Evolutionary conservation across 2,329 filamentous ascomycete genomes (phyloP).

Genomic region (Talaromyces sp.): DNA sequence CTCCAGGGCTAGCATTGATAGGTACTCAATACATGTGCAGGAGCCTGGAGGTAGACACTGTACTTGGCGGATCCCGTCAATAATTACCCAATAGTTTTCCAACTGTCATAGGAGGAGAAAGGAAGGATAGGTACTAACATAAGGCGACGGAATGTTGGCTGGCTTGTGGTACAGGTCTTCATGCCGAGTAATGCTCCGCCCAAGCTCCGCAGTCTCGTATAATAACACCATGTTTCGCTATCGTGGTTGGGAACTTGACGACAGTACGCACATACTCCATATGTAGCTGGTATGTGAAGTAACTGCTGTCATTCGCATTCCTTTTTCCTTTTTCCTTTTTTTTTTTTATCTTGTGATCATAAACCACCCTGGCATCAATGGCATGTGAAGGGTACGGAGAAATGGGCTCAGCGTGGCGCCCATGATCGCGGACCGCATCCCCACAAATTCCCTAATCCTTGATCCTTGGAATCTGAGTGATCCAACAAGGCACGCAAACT

Average conservation of each 20-base stretch:
- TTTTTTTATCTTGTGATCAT: not conserved
- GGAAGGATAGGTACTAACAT: not conserved
- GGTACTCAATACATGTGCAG: not conserved
- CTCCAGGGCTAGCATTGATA: not conserved
- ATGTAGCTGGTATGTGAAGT: not conserved
- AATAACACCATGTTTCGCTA: not conserved
- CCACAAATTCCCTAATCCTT: slow-evolving; percentile 9
- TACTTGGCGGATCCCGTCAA: slow-evolving; percentile 12
- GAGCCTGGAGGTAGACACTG: no score
- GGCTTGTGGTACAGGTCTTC: not conserved
- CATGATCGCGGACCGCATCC: slow-evolving; percentile 6
- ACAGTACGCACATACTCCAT: not conserved
- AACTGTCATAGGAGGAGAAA: slow-evolving; percentile 7
- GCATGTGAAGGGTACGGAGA: not conserved
- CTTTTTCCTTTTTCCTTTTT: not conserved
- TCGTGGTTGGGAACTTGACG: not conserved
- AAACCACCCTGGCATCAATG: not conserved
- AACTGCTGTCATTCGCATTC: slow-evolving; percentile 4
- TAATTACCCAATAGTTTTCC: slow-evolving; percentile 15
- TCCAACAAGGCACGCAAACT: slow-evolving; percentile 12
- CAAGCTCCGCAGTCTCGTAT: not conserved
- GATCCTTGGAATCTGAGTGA: slow-evolving; percentile 11
- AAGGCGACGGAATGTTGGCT: slow-evolving; percentile 1
- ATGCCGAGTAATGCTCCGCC: slow-evolving; percentile 2
- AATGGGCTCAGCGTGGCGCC: slow-evolving; percentile 10